A percentile compares a stretch with the other conserved stretches of the same genome.
These are phyloP conservation scores for Cyberlindnera saturnus DNA, from an alignment of 805 yeast genomes.

Conservation along the genomic window DNA sequence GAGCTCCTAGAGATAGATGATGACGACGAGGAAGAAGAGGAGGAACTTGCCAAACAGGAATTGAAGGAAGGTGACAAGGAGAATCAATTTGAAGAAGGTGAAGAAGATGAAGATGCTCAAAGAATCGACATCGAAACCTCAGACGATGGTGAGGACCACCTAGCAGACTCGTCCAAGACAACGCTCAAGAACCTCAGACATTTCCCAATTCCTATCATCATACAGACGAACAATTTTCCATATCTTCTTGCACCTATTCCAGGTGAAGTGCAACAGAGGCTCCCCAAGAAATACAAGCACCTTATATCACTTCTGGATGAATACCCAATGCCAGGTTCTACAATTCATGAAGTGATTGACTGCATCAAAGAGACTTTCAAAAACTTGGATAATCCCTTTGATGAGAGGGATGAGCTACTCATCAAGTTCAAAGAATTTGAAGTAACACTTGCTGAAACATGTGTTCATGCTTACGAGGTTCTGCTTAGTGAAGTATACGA, in stretches of 20 bases:
- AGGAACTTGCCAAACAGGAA: constrained; percentile 8
- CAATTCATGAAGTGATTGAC: constrained; percentile 13
- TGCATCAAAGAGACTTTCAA: constrained; percentile 13
- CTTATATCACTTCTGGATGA: constrained; percentile 16
- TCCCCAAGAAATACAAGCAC: constrained; percentile 10
- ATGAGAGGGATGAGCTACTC: constrained; percentile 14
- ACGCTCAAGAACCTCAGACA: not conserved
- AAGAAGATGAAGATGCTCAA: not conserved
- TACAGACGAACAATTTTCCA: constrained; percentile 15
- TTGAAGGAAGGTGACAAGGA: constrained; percentile 7
- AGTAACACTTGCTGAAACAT: constrained; percentile 13
- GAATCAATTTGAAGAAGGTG: constrained; percentile 7
- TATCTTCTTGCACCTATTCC: constrained; percentile 18
- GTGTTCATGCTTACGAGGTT: constrained; percentile 13
- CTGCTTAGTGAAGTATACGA: constrained; percentile 13
- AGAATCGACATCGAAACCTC: not conserved
- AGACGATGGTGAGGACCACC: not conserved
- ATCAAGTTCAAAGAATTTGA: constrained; percentile 18
- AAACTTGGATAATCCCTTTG: constrained; percentile 16
- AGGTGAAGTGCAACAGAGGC: not conserved
- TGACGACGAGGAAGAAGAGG: constrained; percentile 5
- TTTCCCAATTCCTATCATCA: constrained; percentile 16
- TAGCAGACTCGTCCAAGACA: not conserved
- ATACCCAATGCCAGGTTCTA: constrained; percentile 7
- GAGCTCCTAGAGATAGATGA: constrained; percentile 12